Evolutionary conservation across 495 filamentous ascomycete genomes (phyloP).

Genomic region (Jackrogersella multiformis): DNA sequence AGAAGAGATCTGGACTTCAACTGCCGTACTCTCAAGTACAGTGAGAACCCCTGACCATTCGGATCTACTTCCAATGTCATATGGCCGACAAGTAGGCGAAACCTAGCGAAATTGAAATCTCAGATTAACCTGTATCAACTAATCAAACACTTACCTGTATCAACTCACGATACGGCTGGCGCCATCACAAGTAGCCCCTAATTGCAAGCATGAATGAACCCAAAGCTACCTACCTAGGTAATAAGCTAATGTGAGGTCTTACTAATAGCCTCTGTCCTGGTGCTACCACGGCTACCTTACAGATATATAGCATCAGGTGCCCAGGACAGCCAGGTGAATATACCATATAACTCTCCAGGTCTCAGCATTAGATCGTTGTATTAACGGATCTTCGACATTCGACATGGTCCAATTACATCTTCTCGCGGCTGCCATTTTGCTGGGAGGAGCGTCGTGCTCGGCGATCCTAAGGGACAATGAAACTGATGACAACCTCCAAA

Average conservation of each 20-base stretch:
- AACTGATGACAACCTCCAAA: neutral
- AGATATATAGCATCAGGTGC: constrained; percentile 24
- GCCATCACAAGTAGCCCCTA: constrained; percentile 19
- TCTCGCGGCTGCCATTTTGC: constrained; percentile 16
- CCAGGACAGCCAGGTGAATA: constrained; percentile 1
- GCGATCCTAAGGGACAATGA: constrained; percentile 10
- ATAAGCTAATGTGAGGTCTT: constrained; percentile 8
- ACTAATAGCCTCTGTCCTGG: neutral
- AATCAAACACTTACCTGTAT: constrained; percentile 5
- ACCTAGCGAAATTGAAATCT: neutral
- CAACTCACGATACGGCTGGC: constrained; percentile 18
- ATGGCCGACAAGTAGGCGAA: neutral
- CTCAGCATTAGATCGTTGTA: neutral
- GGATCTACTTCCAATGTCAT: neutral
- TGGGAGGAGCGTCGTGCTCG: constrained; percentile 18
- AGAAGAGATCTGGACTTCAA: neutral
- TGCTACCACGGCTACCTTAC: constrained; percentile 13
- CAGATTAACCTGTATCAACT: too few relatives aligned
- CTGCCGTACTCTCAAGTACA: constrained; percentile 3
- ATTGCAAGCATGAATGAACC: constrained; percentile 6
- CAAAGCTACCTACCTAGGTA: too few relatives aligned
- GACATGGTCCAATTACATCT: constrained; percentile 26
- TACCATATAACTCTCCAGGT: neutral
- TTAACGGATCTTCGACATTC: constrained; percentile 1
- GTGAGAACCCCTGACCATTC: neutral